Conservation (phyloP, 352 stramenopile genomes). For the Phytophthora tubulina region DNA sequence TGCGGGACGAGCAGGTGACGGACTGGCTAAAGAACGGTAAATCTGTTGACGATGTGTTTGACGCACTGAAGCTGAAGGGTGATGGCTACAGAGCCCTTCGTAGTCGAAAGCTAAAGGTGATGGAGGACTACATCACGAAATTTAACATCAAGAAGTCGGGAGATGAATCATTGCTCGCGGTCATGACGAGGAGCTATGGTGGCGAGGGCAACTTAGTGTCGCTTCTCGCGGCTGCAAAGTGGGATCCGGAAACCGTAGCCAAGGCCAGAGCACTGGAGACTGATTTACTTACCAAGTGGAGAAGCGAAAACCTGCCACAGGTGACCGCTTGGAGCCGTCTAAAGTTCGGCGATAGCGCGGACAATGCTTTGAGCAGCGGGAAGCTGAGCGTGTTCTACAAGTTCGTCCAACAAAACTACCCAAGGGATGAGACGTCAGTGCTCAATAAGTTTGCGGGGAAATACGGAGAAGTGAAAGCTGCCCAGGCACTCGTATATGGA, state of each 20-base stretch:
- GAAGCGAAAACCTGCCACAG: neutral
- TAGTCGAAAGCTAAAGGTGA: neutral
- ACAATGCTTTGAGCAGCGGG: neutral
- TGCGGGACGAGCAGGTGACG: neutral
- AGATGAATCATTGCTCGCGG: neutral
- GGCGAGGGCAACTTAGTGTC: neutral
- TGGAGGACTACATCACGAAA: neutral
- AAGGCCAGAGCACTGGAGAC: neutral
- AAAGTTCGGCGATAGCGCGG: neutral
- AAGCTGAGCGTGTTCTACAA: neutral
- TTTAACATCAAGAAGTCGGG: neutral
- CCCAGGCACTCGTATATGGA: neutral
- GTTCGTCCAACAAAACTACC: neutral
- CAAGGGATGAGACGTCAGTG: neutral
- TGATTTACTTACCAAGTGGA: neutral
- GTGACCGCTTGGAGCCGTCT: neutral
- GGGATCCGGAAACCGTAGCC: neutral
- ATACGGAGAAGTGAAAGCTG: neutral
- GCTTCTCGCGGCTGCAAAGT: neutral
- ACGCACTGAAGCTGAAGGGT: neutral
- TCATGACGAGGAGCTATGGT: neutral
- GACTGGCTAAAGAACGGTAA: neutral
- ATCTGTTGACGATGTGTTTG: neutral
- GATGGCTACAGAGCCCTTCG: neutral
- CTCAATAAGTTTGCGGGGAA: neutral